Evolutionary conservation across 106 monocot genomes (phyloP).

Genomic region (Allium fistulosum): DNA sequence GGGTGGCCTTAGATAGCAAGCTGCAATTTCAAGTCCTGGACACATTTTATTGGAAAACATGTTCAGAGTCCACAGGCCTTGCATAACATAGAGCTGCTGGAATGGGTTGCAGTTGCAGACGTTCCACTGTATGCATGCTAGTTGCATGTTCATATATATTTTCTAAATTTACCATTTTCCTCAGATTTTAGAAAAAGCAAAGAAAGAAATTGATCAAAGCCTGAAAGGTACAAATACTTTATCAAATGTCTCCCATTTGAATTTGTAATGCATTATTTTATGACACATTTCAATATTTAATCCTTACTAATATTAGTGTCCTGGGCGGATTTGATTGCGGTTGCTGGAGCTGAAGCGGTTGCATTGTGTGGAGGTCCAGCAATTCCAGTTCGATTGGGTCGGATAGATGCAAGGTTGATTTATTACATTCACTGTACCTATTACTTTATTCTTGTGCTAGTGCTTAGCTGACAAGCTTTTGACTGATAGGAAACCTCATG

Average conservation of each 20-base stretch:
- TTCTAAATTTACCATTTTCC: background rate
- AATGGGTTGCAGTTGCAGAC: too few relatives aligned
- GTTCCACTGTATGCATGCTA: background rate
- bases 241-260: too few relatives aligned
- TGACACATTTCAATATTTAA: background rate
- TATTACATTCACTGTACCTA: too few relatives aligned
- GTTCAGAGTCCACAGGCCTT: too few relatives aligned
- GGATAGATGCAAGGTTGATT: slow-evolving; percentile 47
- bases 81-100: too few relatives aligned
- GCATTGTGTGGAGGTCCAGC: slow-evolving; percentile 73
- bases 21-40: too few relatives aligned
- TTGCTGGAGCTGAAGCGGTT: slow-evolving; percentile 87
- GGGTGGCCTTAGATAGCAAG: too few relatives aligned
- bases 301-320: slow-evolving; percentile 47
- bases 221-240: slow-evolving; percentile 33
- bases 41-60: too few relatives aligned
- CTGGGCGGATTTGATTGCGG: slow-evolving; percentile 92
- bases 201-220: slow-evolving; percentile 49
- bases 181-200: slow-evolving; percentile 74
- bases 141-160: background rate
- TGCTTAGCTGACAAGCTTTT: too few relatives aligned
- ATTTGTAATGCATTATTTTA: too few relatives aligned
- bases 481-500: too few relatives aligned
- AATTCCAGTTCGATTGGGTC: slow-evolving; percentile 70
- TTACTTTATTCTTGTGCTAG: too few relatives aligned